Evolutionary conservation across 1,139 yeast genomes (phyloP), one percentile per base, ranked within the genome.

Genomic region (Suhomyces wounanorum): DNA sequence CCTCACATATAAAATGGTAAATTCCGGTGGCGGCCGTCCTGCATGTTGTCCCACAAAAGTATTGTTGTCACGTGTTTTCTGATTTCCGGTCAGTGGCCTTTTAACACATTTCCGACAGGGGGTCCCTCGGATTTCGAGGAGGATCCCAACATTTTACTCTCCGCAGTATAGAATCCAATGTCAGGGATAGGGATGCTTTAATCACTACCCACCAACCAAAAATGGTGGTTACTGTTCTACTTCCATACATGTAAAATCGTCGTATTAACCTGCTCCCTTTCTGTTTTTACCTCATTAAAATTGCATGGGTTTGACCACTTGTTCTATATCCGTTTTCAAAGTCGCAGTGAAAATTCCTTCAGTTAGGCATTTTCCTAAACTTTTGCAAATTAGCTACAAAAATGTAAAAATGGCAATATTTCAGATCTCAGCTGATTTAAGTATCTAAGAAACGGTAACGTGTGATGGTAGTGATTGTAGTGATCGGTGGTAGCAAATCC

Each of bases 61-160:
- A 16, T 16, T 16, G 21, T 16, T 11, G 5, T 18, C 41, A 39
- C 41, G 31, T 39, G 41, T 13, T 8, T 2, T 9, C 8, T 4
- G 40, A 10, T 3, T 36, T 36, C 40, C 26, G 40, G 25, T 8
- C 26, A 10, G 14, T 4, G 4, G n/a, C 23, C 9, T 3, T n/a
- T 23, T 31, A 14, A 21, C 31, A 7, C 33, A 39, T 26, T 18
- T 39, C 21, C 42, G 25, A n/a, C 35, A 31, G 35, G 35, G 35
- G 35, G 8, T 31, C 16, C 35, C 35, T n/a, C 35, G 35, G 35
- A 31, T 2, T 7, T 36, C 39, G 3, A 2, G 10, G 10, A n/a
- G 16, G 16, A 8, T 28, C 43, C 43, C 43, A 40, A 40, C 43
- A 40, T 40, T 40, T 31, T 31, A n/a, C 16, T 31, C 35, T 31